phyloP scores from a whole-genome alignment of 257 asterid species.

The Gentiana straminea region DNA sequence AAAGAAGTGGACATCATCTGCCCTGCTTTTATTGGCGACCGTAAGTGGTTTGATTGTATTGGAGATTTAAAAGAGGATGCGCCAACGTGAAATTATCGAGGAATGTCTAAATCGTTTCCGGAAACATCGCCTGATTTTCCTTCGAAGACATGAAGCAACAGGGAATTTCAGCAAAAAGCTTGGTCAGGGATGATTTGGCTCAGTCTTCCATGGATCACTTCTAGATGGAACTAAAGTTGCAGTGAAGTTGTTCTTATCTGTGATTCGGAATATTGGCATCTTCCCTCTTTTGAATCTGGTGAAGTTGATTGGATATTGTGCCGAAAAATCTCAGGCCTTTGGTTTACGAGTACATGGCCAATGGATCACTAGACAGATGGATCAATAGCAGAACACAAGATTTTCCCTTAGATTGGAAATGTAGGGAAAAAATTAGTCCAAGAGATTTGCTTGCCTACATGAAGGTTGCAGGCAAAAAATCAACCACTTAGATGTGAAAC shows the following conservation, averaged over 20 bases:
- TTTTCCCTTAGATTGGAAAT: conserved; percentile 14
- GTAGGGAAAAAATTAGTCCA: conserved; percentile 19
- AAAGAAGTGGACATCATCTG: neutral
- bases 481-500: conserved; percentile 20
- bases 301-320: conserved; percentile 17
- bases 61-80: conserved; percentile 8
- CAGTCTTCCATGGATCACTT: conserved; percentile 19
- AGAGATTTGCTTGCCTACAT: conserved; percentile 21
- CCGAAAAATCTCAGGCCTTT: conserved; percentile 28
- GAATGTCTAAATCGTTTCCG: conserved; percentile 16
- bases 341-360: conserved; percentile 22
- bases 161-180: conserved; percentile 15
- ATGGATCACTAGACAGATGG: conserved; percentile 26
- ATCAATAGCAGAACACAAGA: conserved; percentile 6
- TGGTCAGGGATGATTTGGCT: conserved; percentile 24
- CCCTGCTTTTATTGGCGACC: neutral
- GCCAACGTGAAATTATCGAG: conserved; percentile 3
- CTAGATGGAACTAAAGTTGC: conserved; percentile 19
- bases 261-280: conserved; percentile 22
- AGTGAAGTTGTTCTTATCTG: conserved; percentile 20
- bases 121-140: conserved; percentile 19
- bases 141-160: conserved; percentile 20
- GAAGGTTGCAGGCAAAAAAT: conserved; percentile 24
- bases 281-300: conserved; percentile 22
- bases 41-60: conserved; percentile 5